Percentiles rank a stretch among this genome's conserved stretches.
Evolutionary conservation across 768 basidiomycete species (phyloP).

Genomic region (Nidula microcarpa): DNA sequence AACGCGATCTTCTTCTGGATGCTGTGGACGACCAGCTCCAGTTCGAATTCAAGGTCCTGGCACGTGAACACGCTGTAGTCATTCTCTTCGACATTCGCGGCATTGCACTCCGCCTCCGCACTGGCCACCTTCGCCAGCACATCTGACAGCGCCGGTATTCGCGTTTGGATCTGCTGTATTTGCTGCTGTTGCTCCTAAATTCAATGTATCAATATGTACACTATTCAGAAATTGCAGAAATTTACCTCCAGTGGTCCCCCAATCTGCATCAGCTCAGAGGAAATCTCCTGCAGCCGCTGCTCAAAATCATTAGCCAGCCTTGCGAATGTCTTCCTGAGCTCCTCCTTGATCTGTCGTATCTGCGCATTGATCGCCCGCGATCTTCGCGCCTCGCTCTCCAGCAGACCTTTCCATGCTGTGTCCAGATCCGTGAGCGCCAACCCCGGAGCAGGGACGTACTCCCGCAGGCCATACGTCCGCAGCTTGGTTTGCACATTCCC

Average conservation of each 20-base stretch:
- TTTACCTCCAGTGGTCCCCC: conserved; percentile 74
- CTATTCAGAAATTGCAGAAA: neutral
- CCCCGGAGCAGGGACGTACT: conserved; percentile 78
- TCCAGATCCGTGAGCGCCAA: conserved; percentile 74
- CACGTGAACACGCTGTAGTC: conserved; percentile 90
- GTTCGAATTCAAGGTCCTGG: conserved; percentile 88
- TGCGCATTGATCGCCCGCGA: conserved; percentile 85
- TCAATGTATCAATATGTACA: conserved; percentile 4
- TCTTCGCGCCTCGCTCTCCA: conserved; percentile 71
- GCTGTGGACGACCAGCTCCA: conserved; percentile 76
- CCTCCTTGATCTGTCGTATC: conserved; percentile 85
- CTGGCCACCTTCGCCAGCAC: conserved; percentile 49
- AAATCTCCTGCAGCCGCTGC: conserved; percentile 58
- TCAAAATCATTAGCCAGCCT: conserved; percentile 76
- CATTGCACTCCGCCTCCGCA: conserved; percentile 73
- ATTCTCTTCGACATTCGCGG: conserved; percentile 95
- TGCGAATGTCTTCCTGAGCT: conserved; percentile 74
- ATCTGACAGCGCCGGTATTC: conserved; percentile 63
- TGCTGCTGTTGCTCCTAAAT: conserved; percentile 70
- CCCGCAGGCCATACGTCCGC: conserved; percentile 80
- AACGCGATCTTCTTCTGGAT: conserved; percentile 91
- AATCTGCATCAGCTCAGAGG: conserved; percentile 68
- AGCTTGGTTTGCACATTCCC: conserved; percentile 94
- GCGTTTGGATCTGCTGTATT: conserved; percentile 59
- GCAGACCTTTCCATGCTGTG: conserved; percentile 66